Evolutionary conservation across 805 yeast species (phyloP).

Genomic region (Candida boidinii): DNA sequence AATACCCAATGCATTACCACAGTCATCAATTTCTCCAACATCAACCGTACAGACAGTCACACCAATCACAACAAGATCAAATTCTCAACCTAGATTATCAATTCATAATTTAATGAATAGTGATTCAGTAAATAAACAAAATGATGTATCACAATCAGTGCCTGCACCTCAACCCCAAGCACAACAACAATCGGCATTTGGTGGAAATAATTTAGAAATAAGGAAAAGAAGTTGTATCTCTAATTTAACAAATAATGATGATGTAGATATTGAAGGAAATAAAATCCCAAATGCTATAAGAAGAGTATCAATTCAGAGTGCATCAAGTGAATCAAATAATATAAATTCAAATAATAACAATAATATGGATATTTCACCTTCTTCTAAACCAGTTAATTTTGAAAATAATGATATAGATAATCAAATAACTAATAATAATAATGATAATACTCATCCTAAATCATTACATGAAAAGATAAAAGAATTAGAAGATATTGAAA

Average conservation of each 20-base stretch:
- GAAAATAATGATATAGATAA: too few relatives aligned
- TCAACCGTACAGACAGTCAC: background rate
- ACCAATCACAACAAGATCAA: slow-evolving; percentile 7
- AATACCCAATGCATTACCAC: too few relatives aligned
- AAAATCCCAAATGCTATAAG: slow-evolving; percentile 28
- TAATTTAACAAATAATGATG: slow-evolving; percentile 36
- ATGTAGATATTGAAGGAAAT: slow-evolving; percentile 33
- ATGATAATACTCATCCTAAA: slow-evolving; percentile 3
- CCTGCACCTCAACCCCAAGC: background rate
- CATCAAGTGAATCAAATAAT: too few relatives aligned
- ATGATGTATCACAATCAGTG: background rate
- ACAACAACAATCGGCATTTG: background rate
- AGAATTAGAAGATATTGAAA: slow-evolving; percentile 22
- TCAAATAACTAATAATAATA: background rate
- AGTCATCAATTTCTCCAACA: background rate
- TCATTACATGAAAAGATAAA: slow-evolving; percentile 17
- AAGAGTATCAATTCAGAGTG: slow-evolving; percentile 17
- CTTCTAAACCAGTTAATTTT: too few relatives aligned
- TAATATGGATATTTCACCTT: too few relatives aligned
- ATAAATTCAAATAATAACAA: too few relatives aligned
- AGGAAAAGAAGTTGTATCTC: slow-evolving; percentile 20
- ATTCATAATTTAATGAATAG: slow-evolving; percentile 24
- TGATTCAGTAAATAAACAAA: slow-evolving; percentile 6
- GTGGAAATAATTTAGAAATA: slow-evolving; percentile 5
- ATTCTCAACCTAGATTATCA: slow-evolving; percentile 20